Percentiles rank a stretch among this genome's conserved stretches.
Evolutionary conservation across 495 filamentous ascomycete genomes (phyloP).

Genomic region (Lineolata rhizophorae): DNA sequence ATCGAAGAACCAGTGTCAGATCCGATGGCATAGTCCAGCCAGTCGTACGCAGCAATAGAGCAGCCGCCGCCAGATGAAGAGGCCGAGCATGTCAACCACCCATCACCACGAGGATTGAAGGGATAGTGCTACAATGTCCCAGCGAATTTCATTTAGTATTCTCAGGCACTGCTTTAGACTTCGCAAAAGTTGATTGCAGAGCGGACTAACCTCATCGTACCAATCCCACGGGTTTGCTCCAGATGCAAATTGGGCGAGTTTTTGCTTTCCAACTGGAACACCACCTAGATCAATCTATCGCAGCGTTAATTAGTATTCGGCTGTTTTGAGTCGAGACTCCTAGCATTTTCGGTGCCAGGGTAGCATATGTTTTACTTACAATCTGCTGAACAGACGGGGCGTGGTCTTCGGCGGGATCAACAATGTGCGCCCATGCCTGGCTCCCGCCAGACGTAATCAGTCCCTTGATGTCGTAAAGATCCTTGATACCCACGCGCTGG

Average conservation of each 20-base stretch:
- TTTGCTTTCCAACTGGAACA: slow-evolving; percentile 12
- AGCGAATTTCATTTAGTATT: not conserved
- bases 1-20: slow-evolving; percentile 13
- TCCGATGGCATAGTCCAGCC: slow-evolving; percentile 13
- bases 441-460: slow-evolving; percentile 10
- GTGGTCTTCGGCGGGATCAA: slow-evolving; percentile 4
- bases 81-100: slow-evolving; percentile 10
- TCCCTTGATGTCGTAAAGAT: slow-evolving; percentile 12
- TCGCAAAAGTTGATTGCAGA: too few relatives aligned
- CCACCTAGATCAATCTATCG: slow-evolving; percentile 10
- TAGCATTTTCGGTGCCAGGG: too few relatives aligned
- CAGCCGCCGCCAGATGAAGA: slow-evolving; percentile 10
- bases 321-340: too few relatives aligned
- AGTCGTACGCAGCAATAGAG: slow-evolving; percentile 10
- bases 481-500: slow-evolving; percentile 12
- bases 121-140: slow-evolving; percentile 6
- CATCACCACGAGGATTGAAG: slow-evolving; percentile 10
- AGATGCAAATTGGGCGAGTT: slow-evolving; percentile 13
- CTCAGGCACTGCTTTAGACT: too few relatives aligned
- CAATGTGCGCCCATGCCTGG: slow-evolving; percentile 10
- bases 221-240: slow-evolving; percentile 11
- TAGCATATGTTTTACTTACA: not conserved
- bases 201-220: slow-evolving; percentile 5
- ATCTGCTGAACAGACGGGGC: slow-evolving; percentile 10
- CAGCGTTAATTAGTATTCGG: too few relatives aligned